Evolutionary conservation across 768 basidiomycete species (phyloP).

Genomic region (Cubamyces sp.): DNA sequence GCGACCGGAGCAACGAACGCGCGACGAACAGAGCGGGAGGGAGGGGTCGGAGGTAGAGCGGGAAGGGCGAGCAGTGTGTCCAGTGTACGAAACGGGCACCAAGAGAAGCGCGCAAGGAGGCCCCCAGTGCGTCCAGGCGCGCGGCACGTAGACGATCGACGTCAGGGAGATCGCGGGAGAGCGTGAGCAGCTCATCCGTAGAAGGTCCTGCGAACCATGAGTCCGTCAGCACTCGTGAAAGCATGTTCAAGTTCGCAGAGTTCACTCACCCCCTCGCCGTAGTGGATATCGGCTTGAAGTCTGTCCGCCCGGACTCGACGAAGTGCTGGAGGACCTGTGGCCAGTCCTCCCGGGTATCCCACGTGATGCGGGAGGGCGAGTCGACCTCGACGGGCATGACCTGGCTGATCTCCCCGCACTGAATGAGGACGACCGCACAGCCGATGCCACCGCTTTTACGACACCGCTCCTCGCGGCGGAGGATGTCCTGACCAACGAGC

Average conservation of each 20-base stretch:
- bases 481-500: slow-evolving; percentile 75
- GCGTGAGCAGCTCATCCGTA: slow-evolving; percentile 32
- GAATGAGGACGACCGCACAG: slow-evolving; percentile 72
- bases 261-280: slow-evolving; percentile 69
- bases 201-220: slow-evolving; percentile 26
- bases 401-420: slow-evolving; percentile 75
- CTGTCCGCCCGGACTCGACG: slow-evolving; percentile 70
- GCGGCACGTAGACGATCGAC: slow-evolving; percentile 14
- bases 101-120: slow-evolving; percentile 1
- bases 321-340: slow-evolving; percentile 67
- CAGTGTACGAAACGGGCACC: neutral
- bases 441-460: slow-evolving; percentile 77
- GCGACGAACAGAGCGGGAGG: slow-evolving; percentile 18
- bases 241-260: neutral
- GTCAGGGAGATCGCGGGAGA: neutral
- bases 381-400: slow-evolving; percentile 90
- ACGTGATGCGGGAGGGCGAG: slow-evolving; percentile 72
- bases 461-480: slow-evolving; percentile 79
- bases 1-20: slow-evolving; percentile 17
- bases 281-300: slow-evolving; percentile 85
- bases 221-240: neutral
- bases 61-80: neutral
- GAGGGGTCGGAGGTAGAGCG: neutral
- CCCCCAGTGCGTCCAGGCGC: slow-evolving; percentile 17
- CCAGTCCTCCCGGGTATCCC: slow-evolving; percentile 82